These are phyloP conservation scores for Corylus americana DNA, from an alignment of 306 rosid species.

Conservation along the genomic window DNA sequence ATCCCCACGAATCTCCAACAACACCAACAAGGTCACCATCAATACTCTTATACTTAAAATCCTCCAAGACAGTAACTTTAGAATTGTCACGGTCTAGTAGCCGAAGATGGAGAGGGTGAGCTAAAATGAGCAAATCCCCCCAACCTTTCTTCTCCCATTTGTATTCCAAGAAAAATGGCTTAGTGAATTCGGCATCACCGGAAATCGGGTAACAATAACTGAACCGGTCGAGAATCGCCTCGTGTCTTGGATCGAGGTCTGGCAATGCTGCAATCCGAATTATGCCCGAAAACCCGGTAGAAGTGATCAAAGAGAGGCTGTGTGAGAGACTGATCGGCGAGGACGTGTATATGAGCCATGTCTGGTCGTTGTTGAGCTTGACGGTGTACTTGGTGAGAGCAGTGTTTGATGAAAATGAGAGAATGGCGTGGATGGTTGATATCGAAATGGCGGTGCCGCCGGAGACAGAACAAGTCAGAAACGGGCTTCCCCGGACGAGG, in stretches of 20 bases:
- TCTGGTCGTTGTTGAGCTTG: constrained; percentile 69
- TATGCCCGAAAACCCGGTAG: constrained; percentile 59
- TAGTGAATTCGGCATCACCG: too few species aligned
- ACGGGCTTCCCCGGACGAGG: constrained; percentile 89
- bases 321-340: constrained; percentile 47
- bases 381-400: constrained; percentile 55
- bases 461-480: constrained; percentile 51
- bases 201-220: too few species aligned
- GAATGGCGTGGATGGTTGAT: constrained; percentile 48
- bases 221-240: constrained; percentile 54
- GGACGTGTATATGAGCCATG: constrained; percentile 75
- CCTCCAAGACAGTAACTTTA: too few species aligned
- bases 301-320: constrained; percentile 45
- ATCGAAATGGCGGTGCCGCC: constrained; percentile 18
- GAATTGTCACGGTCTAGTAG: too few species aligned
- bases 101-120: too few species aligned
- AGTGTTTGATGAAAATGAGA: constrained; percentile 49
- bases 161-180: too few species aligned
- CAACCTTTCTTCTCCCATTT: too few species aligned
- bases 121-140: too few species aligned
- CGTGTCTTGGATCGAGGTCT: constrained; percentile 29
- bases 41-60: too few species aligned
- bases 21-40: too few species aligned
- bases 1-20: too few species aligned
- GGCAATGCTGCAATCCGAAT: constrained; percentile 62